Percentiles rank a stretch among this genome's conserved stretches.
phyloP scores from a whole-genome alignment of 371 early-diverging fungal species.

The Funneliformis caledonium region DNA sequence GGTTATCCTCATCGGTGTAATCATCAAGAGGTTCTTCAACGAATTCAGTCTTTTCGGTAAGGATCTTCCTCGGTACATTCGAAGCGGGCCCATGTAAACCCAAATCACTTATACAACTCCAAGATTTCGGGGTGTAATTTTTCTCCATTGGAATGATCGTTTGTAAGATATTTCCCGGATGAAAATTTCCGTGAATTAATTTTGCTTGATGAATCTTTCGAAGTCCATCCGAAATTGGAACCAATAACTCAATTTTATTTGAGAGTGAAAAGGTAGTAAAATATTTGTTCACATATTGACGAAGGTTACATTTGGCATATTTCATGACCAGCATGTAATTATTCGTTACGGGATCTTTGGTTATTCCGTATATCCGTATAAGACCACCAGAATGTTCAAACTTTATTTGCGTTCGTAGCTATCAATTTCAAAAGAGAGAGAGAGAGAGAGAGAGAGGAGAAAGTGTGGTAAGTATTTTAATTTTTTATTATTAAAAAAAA shows the following conservation, averaged over 20 bases:
- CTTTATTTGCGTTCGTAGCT: background rate
- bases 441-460: too few species aligned
- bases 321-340: slow-evolving; percentile 7
- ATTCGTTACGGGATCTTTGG: background rate
- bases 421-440: too few species aligned
- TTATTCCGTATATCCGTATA: slow-evolving; percentile 8
- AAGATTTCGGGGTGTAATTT: background rate
- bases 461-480: too few species aligned
- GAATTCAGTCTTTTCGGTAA: background rate
- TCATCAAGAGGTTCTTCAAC: background rate
- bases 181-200: background rate
- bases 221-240: slow-evolving; percentile 6
- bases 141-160: background rate
- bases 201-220: background rate
- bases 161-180: slow-evolving; percentile 12
- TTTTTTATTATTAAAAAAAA: too few species aligned
- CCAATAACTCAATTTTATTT: background rate
- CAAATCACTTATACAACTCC: background rate
- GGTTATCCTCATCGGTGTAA: background rate
- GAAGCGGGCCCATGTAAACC: background rate
- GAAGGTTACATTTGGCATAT: background rate
- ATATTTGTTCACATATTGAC: background rate
- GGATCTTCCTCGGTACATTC: background rate
- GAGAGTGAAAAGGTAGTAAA: background rate
- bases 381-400: background rate